A percentile compares a stretch with the other conserved stretches of the same genome.
These are phyloP conservation scores for Aschersonia sp. DNA, from an alignment of 2,329 filamentous ascomycete species.

Conservation along the genomic window DNA sequence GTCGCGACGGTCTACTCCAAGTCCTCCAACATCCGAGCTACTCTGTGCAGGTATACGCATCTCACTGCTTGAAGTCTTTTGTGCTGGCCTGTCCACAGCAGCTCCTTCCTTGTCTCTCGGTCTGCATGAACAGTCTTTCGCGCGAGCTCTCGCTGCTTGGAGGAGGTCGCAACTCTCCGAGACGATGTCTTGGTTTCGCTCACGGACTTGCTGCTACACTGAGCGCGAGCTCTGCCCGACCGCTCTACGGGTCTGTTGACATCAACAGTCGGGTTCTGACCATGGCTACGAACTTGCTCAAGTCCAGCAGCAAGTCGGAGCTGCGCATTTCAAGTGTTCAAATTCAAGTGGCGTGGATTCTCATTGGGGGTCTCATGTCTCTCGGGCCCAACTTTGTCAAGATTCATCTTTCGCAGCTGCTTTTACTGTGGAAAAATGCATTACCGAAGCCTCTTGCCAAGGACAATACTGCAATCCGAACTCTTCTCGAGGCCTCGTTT, in stretches of 20 bases:
- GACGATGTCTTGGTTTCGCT: constrained; percentile 79
- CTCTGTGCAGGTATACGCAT: constrained; percentile 83
- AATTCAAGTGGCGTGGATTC: constrained; percentile 93
- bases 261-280: constrained; percentile 85
- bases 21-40: constrained; percentile 92
- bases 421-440: constrained; percentile 94
- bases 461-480: constrained; percentile 75
- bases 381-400: constrained; percentile 97
- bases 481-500: constrained; percentile 79
- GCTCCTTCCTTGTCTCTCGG: constrained; percentile 76
- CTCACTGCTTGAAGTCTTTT: constrained; percentile 74
- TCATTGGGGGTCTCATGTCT: constrained; percentile 93
- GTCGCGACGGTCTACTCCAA: constrained; percentile 76
- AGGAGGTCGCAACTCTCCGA: constrained; percentile 61
- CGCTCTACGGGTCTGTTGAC: constrained; percentile 87
- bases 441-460: constrained; percentile 87
- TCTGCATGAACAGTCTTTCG: constrained; percentile 91
- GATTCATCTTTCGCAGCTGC: constrained; percentile 86
- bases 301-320: constrained; percentile 83
- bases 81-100: constrained; percentile 87
- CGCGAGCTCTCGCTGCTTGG: constrained; percentile 70
- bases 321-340: constrained; percentile 84
- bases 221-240: constrained; percentile 76
- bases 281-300: constrained; percentile 82
- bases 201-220: constrained; percentile 84